phyloP scores from a whole-genome alignment of 225 moss, liverwort and hornwort species.

The Neckera pumila region DNA sequence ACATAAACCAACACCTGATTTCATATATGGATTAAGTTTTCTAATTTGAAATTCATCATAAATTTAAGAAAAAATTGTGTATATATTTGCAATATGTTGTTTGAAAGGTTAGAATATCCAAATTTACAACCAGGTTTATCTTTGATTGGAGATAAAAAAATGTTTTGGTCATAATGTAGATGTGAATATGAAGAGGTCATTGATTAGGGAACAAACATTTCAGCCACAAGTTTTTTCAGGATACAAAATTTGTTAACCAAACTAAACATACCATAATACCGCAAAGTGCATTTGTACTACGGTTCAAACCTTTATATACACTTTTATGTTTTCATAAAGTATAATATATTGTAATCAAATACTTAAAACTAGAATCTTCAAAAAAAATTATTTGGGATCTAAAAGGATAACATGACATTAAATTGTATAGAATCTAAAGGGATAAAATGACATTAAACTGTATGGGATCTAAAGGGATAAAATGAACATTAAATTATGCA shows the following conservation, averaged over 20 bases:
- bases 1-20: neutral
- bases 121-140: rapidly evolving
- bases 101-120: neutral
- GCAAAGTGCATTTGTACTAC: neutral
- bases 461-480: neutral
- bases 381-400: neutral
- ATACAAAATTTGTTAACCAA: neutral
- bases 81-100: too few species aligned
- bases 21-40: rapidly evolving
- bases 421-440: neutral
- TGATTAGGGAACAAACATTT: neutral
- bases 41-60: neutral
- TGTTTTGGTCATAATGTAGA: neutral
- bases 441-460: neutral
- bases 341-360: neutral
- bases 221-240: too few species aligned
- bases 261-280: neutral
- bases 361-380: neutral
- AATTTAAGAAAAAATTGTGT: neutral
- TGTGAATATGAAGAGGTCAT: neutral
- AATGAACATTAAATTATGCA: neutral
- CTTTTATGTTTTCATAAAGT: neutral
- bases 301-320: neutral
- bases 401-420: neutral
- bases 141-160: neutral